A percentile compares a stretch with the other conserved stretches of the same genome.
phyloP scores from a whole-genome alignment of 768 basidiomycete species.

The Gymnopilus junonius region DNA sequence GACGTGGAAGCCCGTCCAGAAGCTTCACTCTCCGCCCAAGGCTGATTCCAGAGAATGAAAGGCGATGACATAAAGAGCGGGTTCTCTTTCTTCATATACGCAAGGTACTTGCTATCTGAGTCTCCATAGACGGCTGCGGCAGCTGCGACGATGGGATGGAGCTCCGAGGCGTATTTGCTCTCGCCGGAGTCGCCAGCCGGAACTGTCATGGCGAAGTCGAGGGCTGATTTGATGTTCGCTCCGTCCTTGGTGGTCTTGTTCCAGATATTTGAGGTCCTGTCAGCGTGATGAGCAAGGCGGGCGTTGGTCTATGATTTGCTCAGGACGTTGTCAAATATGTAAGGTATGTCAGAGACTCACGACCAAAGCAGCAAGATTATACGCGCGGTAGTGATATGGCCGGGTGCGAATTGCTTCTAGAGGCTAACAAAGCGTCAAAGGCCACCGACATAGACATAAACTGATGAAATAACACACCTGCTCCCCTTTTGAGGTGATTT shows the following conservation, averaged over 20 bases:
- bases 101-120: slow-evolving; percentile 55
- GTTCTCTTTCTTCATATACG: slow-evolving; percentile 44
- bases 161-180: slow-evolving; percentile 46
- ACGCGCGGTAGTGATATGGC: slow-evolving; percentile 70
- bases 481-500: slow-evolving; percentile 62
- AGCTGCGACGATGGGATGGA: slow-evolving; percentile 61
- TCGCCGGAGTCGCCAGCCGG: slow-evolving; percentile 37
- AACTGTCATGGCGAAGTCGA: slow-evolving; percentile 60
- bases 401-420: slow-evolving; percentile 62
- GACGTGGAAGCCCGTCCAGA: slow-evolving; percentile 1
- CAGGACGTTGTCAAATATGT: background rate
- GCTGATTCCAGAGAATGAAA: slow-evolving; percentile 61
- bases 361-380: slow-evolving; percentile 72
- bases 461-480: slow-evolving; percentile 40
- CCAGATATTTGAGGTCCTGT: slow-evolving; percentile 50
- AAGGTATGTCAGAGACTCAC: slow-evolving; percentile 37
- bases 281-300: slow-evolving; percentile 50
- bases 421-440: slow-evolving; percentile 40
- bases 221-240: slow-evolving; percentile 60
- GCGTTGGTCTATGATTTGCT: slow-evolving; percentile 52
- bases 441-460: background rate
- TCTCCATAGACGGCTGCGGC: slow-evolving; percentile 67
- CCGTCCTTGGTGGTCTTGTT: slow-evolving; percentile 51
- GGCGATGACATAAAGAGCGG: slow-evolving; percentile 46
- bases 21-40: slow-evolving; percentile 36